These are phyloP conservation scores for Leptographium lundbergii DNA, from an alignment of 2,329 filamentous ascomycete genomes.

Conservation along the genomic window DNA sequence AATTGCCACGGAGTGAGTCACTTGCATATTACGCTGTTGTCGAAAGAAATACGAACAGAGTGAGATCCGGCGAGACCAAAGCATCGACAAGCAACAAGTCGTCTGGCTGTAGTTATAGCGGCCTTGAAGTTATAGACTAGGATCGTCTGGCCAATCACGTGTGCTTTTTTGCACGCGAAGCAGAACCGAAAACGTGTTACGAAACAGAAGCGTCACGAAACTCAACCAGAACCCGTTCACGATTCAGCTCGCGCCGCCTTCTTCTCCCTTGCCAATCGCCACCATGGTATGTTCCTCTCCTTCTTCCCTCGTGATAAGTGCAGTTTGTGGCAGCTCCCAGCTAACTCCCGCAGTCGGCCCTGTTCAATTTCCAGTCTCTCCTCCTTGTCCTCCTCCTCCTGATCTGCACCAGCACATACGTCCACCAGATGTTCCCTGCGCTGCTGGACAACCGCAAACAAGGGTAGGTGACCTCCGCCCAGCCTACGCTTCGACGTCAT, in stretches of 20 bases:
- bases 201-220: background rate
- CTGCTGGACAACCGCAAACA: constrained; percentile 90
- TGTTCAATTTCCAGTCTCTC: constrained; percentile 98
- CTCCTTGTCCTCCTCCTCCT: constrained; percentile 87
- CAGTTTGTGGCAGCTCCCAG: background rate
- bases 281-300: background rate
- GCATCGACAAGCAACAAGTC: background rate
- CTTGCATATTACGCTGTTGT: background rate
- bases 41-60: background rate
- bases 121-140: background rate
- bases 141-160: background rate
- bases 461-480: constrained; percentile 26
- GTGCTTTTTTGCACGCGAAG: background rate
- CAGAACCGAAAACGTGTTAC: background rate
- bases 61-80: background rate
- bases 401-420: constrained; percentile 91
- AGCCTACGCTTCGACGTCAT: background rate
- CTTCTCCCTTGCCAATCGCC: background rate
- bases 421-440: constrained; percentile 77
- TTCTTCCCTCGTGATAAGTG: no score
- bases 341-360: constrained; percentile 54
- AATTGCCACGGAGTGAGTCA: background rate
- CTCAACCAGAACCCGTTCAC: background rate
- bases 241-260: background rate
- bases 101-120: background rate